A percentile compares a stretch with the other conserved stretches of the same genome.
These are phyloP conservation scores for Tanacetum coccineum DNA, from an alignment of 129 eudicot genomes.

Conservation along the genomic window DNA sequence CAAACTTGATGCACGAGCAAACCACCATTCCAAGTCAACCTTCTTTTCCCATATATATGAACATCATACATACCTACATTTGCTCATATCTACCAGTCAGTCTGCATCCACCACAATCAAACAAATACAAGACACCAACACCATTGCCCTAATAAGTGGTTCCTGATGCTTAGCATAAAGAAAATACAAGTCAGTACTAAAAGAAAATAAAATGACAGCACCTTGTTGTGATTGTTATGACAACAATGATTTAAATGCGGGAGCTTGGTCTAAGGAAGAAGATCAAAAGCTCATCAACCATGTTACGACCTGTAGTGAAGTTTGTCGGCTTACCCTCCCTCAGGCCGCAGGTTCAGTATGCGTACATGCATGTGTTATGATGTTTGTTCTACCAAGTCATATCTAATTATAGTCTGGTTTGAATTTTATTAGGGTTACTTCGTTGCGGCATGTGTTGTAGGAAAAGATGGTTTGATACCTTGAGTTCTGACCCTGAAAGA, in stretches of 20 bases:
- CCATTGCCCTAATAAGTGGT: background rate
- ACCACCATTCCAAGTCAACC: constrained; percentile 43
- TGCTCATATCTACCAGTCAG: constrained; percentile 18
- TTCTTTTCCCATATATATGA: constrained; percentile 2
- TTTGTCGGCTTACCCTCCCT: constrained; percentile 36
- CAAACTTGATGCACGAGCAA: constrained; percentile 23
- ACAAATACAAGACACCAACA: background rate
- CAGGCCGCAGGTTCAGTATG: constrained; percentile 34
- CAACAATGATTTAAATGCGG: constrained; percentile 21
- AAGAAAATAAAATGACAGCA: constrained; percentile 28
- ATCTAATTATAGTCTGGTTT: background rate
- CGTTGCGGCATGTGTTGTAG: constrained; percentile 38
- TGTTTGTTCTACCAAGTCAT: background rate
- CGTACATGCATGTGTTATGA: background rate
- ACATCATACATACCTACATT: background rate
- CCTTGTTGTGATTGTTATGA: constrained; percentile 18
- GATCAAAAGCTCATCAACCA: constrained; percentile 36
- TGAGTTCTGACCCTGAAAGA: constrained; percentile 33
- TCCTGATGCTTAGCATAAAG: no score
- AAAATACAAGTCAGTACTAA: background rate
- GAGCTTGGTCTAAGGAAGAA: constrained; percentile 49
- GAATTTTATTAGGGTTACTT: constrained; percentile 29
- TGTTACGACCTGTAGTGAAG: constrained; percentile 37
- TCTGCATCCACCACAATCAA: background rate
- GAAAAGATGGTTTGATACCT: constrained; percentile 37